Percentiles rank a stretch among this genome's conserved stretches.
phyloP scores from a whole-genome alignment of 2,329 filamentous ascomycete species.

The Aschersonia sp. region DNA sequence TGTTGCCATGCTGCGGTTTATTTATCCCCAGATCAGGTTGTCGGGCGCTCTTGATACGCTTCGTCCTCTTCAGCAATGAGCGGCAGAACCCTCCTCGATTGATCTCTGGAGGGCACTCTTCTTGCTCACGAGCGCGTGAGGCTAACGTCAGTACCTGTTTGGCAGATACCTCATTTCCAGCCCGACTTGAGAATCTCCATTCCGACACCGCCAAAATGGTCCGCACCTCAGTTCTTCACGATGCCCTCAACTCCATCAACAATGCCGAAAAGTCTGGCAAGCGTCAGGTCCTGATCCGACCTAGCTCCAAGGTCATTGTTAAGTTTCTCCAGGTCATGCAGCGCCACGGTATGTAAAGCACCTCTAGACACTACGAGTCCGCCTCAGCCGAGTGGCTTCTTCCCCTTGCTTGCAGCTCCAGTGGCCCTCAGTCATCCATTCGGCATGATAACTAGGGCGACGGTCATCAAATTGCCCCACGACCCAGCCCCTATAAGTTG shows the following conservation, averaged over 20 bases:
- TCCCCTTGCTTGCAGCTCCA: slow-evolving; percentile 4
- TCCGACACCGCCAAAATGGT: slow-evolving; percentile 72
- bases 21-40: not conserved
- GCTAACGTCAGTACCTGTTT: slow-evolving; percentile 36
- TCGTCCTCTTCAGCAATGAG: slow-evolving; percentile 48
- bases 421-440: slow-evolving; percentile 36
- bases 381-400: not conserved
- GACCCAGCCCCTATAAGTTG: slow-evolving; percentile 99
- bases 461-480: slow-evolving; percentile 59
- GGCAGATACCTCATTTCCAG: slow-evolving; percentile 52
- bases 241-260: slow-evolving; percentile 99
- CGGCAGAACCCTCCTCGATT: slow-evolving; percentile 54
- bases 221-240: slow-evolving; percentile 98
- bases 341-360: slow-evolving; percentile 75
- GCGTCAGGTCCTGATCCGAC: slow-evolving; percentile 97
- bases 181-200: slow-evolving; percentile 69
- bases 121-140: slow-evolving; percentile 47
- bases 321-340: slow-evolving; percentile 99
- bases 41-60: slow-evolving; percentile 37
- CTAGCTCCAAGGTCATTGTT: slow-evolving; percentile 98
- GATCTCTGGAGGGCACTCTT: slow-evolving; percentile 50
- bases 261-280: slow-evolving; percentile 99
- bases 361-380: not conserved
- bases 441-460: slow-evolving; percentile 99
- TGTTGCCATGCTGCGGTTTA: no score